Conservation (phyloP, 1,139 yeast species). For the Magnusiomyces suaveolens region DNA sequence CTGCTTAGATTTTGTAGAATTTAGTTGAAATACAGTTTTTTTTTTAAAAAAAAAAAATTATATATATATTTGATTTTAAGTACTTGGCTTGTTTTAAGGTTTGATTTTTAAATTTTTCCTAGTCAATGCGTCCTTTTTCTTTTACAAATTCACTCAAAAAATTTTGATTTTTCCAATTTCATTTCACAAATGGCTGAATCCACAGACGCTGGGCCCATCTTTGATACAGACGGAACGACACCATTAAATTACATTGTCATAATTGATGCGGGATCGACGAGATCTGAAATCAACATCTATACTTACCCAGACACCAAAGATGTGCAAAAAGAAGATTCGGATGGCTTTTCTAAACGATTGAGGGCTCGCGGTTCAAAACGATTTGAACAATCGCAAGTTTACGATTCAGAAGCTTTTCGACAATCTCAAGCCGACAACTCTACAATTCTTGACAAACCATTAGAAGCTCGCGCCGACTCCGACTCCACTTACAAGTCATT, state of each 20-base stretch:
- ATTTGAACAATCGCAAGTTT: conserved; percentile 8
- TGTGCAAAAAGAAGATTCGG: conserved; percentile 4
- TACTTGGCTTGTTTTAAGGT: too few species aligned
- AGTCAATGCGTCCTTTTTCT: too few species aligned
- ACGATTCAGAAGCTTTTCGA: too few species aligned
- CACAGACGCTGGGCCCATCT: not conserved
- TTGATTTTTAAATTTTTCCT: not conserved
- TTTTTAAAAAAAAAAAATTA: not conserved
- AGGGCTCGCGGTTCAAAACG: conserved; percentile 14
- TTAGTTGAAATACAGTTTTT: not conserved
- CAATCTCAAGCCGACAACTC: too few species aligned
- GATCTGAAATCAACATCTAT: conserved; percentile 67
- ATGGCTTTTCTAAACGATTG: too few species aligned
- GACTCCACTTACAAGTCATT: too few species aligned
- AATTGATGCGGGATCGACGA: conserved; percentile 77
- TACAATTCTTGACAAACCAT: too few species aligned
- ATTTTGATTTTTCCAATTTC: too few species aligned
- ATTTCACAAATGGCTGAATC: not conserved
- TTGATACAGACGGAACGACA: not conserved
- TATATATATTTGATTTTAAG: not conserved
- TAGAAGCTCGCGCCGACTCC: too few species aligned
- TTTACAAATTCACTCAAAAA: not conserved
- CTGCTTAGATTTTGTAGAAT: conserved; percentile 6
- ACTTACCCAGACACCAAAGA: conserved; percentile 43
- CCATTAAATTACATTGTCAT: conserved; percentile 62